phyloP scores from a whole-genome alignment of 2,329 filamentous ascomycete species.

The Colletotrichum abscissum region DNA sequence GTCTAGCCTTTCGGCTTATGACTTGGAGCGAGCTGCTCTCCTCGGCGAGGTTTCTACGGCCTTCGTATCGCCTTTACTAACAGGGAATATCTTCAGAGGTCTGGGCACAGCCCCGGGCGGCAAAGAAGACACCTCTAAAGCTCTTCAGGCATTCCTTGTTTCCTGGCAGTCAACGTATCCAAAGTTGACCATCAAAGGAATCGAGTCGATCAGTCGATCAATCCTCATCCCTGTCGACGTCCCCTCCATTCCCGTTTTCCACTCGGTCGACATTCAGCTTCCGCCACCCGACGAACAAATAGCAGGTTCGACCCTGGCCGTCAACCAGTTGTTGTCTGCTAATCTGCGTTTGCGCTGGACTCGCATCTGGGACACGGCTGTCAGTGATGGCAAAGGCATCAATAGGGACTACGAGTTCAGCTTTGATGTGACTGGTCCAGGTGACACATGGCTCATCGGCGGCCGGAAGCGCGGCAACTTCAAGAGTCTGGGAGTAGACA shows the following conservation, averaged over 20 bases:
- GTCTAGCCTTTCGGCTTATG: slow-evolving; percentile 56
- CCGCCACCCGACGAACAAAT: slow-evolving; percentile 35
- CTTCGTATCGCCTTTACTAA: slow-evolving; percentile 57
- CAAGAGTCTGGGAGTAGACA: slow-evolving; percentile 58
- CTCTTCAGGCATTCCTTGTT: slow-evolving; percentile 47
- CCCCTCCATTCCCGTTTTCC: slow-evolving; percentile 83
- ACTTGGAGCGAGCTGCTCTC: slow-evolving; percentile 68
- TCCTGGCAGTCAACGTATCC: slow-evolving; percentile 51
- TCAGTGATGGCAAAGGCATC: slow-evolving; percentile 38
- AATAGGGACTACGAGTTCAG: slow-evolving; percentile 73
- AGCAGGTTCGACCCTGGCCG: slow-evolving; percentile 57
- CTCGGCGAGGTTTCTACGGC: slow-evolving; percentile 62
- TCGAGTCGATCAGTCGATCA: slow-evolving; percentile 55
- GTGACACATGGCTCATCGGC: slow-evolving; percentile 86
- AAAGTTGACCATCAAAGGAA: slow-evolving; percentile 45
- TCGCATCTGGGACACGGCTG: slow-evolving; percentile 67
- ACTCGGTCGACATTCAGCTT: slow-evolving; percentile 76
- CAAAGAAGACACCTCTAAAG: slow-evolving; percentile 43
- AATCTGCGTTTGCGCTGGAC: slow-evolving; percentile 73
- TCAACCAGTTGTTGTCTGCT: slow-evolving; percentile 74
- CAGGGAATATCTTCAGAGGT: slow-evolving; percentile 62
- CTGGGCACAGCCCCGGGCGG: slow-evolving; percentile 55
- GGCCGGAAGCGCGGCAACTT: slow-evolving; percentile 86
- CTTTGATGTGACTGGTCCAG: slow-evolving; percentile 81
- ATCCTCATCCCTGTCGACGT: slow-evolving; percentile 93